Base-by-base conservation (phyloP, 148 eudicot genomes). In the Polygonum maritimum region DNA sequence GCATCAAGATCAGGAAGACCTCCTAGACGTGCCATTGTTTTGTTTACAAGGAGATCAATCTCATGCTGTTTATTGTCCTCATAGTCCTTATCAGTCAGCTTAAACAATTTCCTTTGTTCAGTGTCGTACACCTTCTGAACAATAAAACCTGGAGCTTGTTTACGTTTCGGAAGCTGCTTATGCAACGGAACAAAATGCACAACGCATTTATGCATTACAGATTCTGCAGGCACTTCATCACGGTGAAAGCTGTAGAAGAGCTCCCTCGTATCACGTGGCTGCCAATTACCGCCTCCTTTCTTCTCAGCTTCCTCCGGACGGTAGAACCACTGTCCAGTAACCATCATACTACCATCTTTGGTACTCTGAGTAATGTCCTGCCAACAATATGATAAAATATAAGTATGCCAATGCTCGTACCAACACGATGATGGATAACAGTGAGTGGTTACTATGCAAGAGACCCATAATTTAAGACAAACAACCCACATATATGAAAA, bases 271-370 rank as follows among this genome's bases (percentile, higher is more conserved):
- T 92, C 97, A 74, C 79, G 75, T 76, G 94, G 85, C 76, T 86
- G 84, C 99, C 97, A 95, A 77, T 86, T 85, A 83, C 97, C 97
- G 67, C 99, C 97, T 60, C 86, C 91, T 80, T 82, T 89, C 78
- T 80, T 92, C 78, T 89, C 90, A 58, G 97, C 97, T 84, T 95
- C 99, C 79, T 95, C 99, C 13, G 99, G 99, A 74, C 98, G 90
- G 80, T 92, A 95, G 80, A 95, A 92, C 99, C 99, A 92, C 74
- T 95, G 99, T 63, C 99, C 97, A 77, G 83, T 88, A 16, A 92
- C 88, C 92, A 84, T 88, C 85, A 95, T 75, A 76, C 79, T 80
- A 60, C 90, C 94, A 26, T 82, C 86, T 76, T 70, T 84, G 39
- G 60, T 10, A 75, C 74, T 74, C 81, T 88, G 92, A 71, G 85